phyloP scores from a whole-genome alignment of 179 eudicot species.

The Amaranthus tricolor region DNA sequence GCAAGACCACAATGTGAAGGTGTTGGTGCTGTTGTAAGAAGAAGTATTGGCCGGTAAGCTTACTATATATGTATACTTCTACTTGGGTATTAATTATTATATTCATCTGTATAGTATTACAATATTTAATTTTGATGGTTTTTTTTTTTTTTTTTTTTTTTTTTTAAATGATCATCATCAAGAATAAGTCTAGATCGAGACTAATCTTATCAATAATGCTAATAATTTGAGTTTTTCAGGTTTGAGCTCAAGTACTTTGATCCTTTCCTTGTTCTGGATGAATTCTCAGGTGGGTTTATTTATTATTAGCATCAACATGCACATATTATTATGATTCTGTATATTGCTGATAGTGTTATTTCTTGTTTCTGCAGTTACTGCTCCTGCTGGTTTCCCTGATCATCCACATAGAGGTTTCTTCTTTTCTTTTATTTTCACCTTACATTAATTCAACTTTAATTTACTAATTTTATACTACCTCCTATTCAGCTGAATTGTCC shows the following conservation, averaged over 20 bases:
- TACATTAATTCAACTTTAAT: neutral
- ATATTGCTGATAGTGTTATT: neutral
- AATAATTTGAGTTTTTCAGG: slow-evolving; percentile 40
- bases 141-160: neutral
- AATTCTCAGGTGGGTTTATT: slow-evolving; percentile 66
- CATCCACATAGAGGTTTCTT: slow-evolving; percentile 92
- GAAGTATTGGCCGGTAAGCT: slow-evolving; percentile 80
- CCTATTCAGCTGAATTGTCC: too few relatives aligned
- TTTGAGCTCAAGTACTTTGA: slow-evolving; percentile 76
- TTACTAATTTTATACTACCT: too few relatives aligned
- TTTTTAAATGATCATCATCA: too few relatives aligned
- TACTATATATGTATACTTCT: neutral
- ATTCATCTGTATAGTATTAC: neutral
- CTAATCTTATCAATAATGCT: too few relatives aligned
- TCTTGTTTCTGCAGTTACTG: slow-evolving; percentile 46
- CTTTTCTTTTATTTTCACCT: neutral
- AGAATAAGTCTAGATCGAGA: slow-evolving; percentile 26
- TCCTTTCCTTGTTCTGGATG: slow-evolving; percentile 80
- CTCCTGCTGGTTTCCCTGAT: slow-evolving; percentile 96
- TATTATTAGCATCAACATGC: neutral
- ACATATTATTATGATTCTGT: neutral
- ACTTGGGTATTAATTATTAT: too few relatives aligned
- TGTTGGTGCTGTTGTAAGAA: slow-evolving; percentile 69
- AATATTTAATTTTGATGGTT: neutral
- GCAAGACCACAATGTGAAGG: slow-evolving; percentile 85